Conservation (phyloP, 2,329 filamentous ascomycete species). For the Scortechinia acanthostroma region DNA sequence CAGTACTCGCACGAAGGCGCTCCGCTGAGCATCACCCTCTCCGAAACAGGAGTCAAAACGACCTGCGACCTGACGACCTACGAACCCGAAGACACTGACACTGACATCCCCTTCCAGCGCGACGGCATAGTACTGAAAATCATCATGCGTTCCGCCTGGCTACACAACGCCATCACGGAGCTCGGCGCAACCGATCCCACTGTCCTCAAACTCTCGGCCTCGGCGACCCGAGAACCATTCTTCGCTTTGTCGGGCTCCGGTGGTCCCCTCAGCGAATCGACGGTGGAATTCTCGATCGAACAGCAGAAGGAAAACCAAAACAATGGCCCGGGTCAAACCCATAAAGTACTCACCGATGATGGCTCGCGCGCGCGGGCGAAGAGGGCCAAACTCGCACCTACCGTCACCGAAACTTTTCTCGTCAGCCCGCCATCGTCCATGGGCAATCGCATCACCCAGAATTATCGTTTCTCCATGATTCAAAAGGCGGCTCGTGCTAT, state of each 20-base stretch:
- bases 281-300: conserved; percentile 49
- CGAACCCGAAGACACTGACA: conserved; percentile 61
- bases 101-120: conserved; percentile 79
- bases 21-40: conserved; percentile 76
- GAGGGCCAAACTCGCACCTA: conserved; percentile 24
- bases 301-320: conserved; percentile 15
- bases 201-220: conserved; percentile 62
- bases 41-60: conserved; percentile 79
- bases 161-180: conserved; percentile 68
- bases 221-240: conserved; percentile 52
- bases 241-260: conserved; percentile 65
- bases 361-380: conserved; percentile 20
- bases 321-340: conserved; percentile 3
- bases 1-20: conserved; percentile 70
- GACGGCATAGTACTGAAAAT: conserved; percentile 80
- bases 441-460: conserved; percentile 50
- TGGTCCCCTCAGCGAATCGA: conserved; percentile 47
- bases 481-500: conserved; percentile 86
- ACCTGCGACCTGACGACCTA: conserved; percentile 89
- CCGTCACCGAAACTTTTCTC: conserved; percentile 34
- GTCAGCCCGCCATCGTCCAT: conserved; percentile 48
- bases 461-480: conserved; percentile 81
- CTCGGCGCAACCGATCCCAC: conserved; percentile 66
- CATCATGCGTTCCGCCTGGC: conserved; percentile 76
- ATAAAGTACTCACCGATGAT: conserved; percentile 23